phyloP scores from a whole-genome alignment of 2,329 filamentous ascomycete genomes.

The Epichloe brachyelytri region DNA sequence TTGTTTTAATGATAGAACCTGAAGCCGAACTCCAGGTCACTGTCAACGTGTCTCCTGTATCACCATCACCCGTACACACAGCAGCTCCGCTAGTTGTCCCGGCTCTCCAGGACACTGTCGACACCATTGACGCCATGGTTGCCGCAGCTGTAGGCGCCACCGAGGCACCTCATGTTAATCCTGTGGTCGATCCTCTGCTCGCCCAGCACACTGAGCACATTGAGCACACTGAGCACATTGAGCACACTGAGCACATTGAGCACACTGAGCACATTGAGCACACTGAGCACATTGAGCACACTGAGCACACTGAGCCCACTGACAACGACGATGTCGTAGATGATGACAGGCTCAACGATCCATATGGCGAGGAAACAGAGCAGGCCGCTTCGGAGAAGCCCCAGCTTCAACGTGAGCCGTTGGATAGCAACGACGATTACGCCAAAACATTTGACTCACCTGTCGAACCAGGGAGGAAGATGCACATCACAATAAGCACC shows the following conservation, averaged over 20 bases:
- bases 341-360: slow-evolving; percentile 35
- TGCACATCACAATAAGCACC: slow-evolving; percentile 21
- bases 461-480: slow-evolving; percentile 23
- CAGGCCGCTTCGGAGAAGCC: slow-evolving; percentile 7
- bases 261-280: slow-evolving; percentile 20
- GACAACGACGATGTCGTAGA: slow-evolving; percentile 26
- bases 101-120: slow-evolving; percentile 38
- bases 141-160: slow-evolving; percentile 19
- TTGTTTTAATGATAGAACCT: slow-evolving; percentile 31
- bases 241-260: neutral
- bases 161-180: slow-evolving; percentile 15
- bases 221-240: slow-evolving; percentile 2
- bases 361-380: slow-evolving; percentile 29
- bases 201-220: slow-evolving; percentile 18
- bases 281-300: slow-evolving; percentile 9
- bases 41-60: slow-evolving; percentile 39
- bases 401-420: slow-evolving; percentile 17
- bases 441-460: slow-evolving; percentile 39
- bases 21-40: slow-evolving; percentile 37
- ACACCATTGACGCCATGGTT: slow-evolving; percentile 35
- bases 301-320: slow-evolving; percentile 14
- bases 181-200: slow-evolving; percentile 20
- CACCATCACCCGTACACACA: slow-evolving; percentile 34
- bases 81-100: slow-evolving; percentile 35
- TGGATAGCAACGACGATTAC: slow-evolving; percentile 34